phyloP scores from a whole-genome alignment of 2,329 filamentous ascomycete species.

The Capronia epimyces region DNA sequence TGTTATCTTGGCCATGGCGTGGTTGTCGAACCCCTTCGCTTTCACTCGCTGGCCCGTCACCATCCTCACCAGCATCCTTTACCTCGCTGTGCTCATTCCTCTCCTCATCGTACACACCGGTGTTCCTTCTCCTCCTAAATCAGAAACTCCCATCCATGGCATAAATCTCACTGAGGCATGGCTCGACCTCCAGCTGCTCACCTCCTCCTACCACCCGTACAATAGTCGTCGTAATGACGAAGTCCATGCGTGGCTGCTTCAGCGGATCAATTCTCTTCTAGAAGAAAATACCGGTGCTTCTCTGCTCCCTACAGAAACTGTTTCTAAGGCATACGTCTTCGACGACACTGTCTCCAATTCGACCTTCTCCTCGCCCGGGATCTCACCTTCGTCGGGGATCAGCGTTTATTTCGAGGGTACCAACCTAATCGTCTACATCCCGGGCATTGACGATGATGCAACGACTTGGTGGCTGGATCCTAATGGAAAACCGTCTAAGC shows the following conservation, averaged over 20 bases:
- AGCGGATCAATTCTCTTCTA: constrained; percentile 65
- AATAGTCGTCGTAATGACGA: constrained; percentile 79
- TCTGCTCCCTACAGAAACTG: constrained; percentile 11
- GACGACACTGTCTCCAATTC: constrained; percentile 75
- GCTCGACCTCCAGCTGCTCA: constrained; percentile 72
- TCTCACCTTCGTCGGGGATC: constrained; percentile 36
- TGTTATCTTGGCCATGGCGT: constrained; percentile 21
- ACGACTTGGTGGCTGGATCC: constrained; percentile 66
- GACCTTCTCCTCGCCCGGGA: constrained; percentile 54
- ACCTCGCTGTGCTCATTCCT: constrained; percentile 69
- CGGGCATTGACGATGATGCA: constrained; percentile 67
- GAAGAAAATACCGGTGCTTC: constrained; percentile 51
- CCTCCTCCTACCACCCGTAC: constrained; percentile 74
- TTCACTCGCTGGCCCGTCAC: constrained; percentile 80
- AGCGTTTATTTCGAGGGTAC: constrained; percentile 83
- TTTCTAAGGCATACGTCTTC: constrained; percentile 57
- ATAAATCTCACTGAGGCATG: constrained; percentile 82
- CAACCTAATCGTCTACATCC: constrained; percentile 88
- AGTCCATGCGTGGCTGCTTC: constrained; percentile 69
- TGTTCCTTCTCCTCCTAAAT: constrained; percentile 61
- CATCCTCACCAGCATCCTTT: constrained; percentile 68
- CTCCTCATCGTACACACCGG: constrained; percentile 69
- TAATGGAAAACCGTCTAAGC: constrained; percentile 49
- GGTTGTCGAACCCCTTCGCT: constrained; percentile 50
- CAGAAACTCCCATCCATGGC: constrained; percentile 52